Evolutionary conservation across 164 flowering plant genomes (phyloP).

Genomic region (Akebia trifoliata): DNA sequence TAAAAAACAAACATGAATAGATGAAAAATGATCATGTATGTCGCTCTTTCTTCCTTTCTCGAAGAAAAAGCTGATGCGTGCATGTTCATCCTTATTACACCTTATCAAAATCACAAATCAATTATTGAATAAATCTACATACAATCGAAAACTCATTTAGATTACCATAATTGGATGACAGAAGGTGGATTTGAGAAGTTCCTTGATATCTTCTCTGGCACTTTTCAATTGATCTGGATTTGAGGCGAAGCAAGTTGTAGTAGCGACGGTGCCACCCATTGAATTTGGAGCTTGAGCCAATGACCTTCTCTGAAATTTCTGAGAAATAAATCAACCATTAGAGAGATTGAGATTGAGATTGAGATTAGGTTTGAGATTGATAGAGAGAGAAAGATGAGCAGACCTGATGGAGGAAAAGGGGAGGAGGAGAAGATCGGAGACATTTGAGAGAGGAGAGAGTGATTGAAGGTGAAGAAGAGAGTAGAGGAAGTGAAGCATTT

Average conservation of each 20-base stretch:
- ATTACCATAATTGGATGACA: slow-evolving; percentile 89
- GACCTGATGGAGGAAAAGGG: neutral
- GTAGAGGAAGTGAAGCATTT: neutral
- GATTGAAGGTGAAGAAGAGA: neutral
- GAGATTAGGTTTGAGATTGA: neutral
- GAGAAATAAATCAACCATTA: neutral
- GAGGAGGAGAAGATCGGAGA: slow-evolving; percentile 1
- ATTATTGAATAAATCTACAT: neutral
- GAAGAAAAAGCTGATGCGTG: too few relatives aligned
- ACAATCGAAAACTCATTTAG: neutral
- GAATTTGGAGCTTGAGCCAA: slow-evolving; percentile 10
- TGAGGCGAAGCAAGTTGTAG: slow-evolving; percentile 57
- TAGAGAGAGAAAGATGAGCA: neutral
- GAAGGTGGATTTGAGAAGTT: slow-evolving; percentile 58
- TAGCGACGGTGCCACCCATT: slow-evolving; percentile 21
- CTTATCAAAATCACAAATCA: neutral
- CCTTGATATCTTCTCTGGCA: slow-evolving; percentile 77
- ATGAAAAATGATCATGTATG: too few relatives aligned
- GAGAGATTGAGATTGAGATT: neutral
- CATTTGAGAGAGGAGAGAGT: neutral
- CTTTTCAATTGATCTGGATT: slow-evolving; percentile 70
- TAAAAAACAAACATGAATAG: too few relatives aligned
- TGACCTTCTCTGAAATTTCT: slow-evolving; percentile 28
- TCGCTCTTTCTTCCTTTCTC: too few relatives aligned
- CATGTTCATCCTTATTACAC: too few relatives aligned